These are phyloP conservation scores for Metschnikowia kunwiensis DNA, from an alignment of 805 yeast genomes.

Conservation along the genomic window DNA sequence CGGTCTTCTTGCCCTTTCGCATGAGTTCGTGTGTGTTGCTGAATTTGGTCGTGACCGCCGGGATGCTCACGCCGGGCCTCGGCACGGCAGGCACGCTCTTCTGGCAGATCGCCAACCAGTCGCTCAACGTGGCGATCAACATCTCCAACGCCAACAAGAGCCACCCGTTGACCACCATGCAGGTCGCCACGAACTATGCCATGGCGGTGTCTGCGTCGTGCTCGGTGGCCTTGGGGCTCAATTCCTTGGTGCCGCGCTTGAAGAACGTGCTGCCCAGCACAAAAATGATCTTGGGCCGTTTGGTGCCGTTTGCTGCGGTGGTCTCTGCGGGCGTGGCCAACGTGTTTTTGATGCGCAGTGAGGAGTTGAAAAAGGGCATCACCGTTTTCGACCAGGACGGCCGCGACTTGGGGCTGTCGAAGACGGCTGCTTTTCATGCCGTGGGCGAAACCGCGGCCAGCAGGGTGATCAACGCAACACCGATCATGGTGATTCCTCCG, in stretches of 20 bases:
- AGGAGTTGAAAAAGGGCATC: conserved; percentile 86
- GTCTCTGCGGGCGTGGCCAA: conserved; percentile 95
- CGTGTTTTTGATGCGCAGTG: conserved; percentile 94
- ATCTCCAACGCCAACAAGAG: conserved; percentile 95
- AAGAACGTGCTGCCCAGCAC: conserved; percentile 68
- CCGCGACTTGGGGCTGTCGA: conserved; percentile 63
- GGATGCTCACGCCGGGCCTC: conserved; percentile 94
- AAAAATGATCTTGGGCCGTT: conserved; percentile 68
- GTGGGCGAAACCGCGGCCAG: conserved; percentile 97
- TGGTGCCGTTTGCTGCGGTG: conserved; percentile 98
- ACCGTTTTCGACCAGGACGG: conserved; percentile 63
- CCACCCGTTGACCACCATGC: conserved; percentile 78
- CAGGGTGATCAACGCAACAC: conserved; percentile 93
- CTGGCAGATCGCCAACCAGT: conserved; percentile 98
- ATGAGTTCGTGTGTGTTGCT: conserved; percentile 96
- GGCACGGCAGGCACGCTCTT: conserved; percentile 88
- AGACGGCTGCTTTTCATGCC: conserved; percentile 85
- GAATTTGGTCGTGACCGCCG: conserved; percentile 91
- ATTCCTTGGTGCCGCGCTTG: conserved; percentile 84
- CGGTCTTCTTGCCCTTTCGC: conserved; percentile 89
- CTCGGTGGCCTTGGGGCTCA: conserved; percentile 90
- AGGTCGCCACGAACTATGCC: conserved; percentile 73
- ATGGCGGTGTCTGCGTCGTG: conserved; percentile 94
- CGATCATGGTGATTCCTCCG: conserved; percentile 96
- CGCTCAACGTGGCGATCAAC: conserved; percentile 93